Conservation (phyloP, 345 rosid genomes). For the Bruguiera parviflora region DNA sequence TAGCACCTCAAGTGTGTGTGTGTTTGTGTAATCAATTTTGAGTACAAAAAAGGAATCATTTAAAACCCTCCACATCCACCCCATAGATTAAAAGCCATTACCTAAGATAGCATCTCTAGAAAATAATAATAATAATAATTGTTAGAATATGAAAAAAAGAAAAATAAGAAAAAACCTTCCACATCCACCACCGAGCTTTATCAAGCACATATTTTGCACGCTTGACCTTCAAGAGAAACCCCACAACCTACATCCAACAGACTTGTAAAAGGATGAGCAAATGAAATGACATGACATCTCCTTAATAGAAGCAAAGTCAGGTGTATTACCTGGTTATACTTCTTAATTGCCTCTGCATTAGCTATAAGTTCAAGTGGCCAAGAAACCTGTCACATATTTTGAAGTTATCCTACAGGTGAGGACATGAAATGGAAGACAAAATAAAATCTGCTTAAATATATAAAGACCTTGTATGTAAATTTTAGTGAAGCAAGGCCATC, state of each 20-base stretch:
- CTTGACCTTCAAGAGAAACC: conserved; percentile 91
- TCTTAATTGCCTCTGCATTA: conserved; percentile 78
- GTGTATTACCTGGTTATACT: conserved; percentile 80
- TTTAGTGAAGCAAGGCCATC: conserved; percentile 78
- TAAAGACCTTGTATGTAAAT: conserved; percentile 74
- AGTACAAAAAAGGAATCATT: too few relatives aligned
- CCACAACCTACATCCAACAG: conserved; percentile 66
- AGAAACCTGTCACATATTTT: conserved; percentile 55
- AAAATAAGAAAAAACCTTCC: conserved; percentile 64
- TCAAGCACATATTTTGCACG: conserved; percentile 94
- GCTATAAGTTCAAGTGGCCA: conserved; percentile 99
- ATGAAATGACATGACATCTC: conserved; percentile 10
- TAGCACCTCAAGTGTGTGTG: too few relatives aligned
- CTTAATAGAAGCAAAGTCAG: conserved; percentile 20
- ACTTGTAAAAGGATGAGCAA: conserved; percentile 25
- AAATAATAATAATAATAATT: conserved; percentile 4
- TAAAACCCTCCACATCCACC: too few relatives aligned
- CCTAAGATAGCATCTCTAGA: not conserved
- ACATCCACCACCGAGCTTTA: conserved; percentile 98
- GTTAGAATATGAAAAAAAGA: not conserved
- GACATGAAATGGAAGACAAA: conserved; percentile 10
- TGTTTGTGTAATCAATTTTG: too few relatives aligned
- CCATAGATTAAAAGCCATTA: not conserved
- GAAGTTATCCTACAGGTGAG: conserved; percentile 11
- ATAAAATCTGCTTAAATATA: conserved; percentile 9